Conservation (phyloP, 2,329 filamentous ascomycete species). For the Cladosporium velox region DNA sequence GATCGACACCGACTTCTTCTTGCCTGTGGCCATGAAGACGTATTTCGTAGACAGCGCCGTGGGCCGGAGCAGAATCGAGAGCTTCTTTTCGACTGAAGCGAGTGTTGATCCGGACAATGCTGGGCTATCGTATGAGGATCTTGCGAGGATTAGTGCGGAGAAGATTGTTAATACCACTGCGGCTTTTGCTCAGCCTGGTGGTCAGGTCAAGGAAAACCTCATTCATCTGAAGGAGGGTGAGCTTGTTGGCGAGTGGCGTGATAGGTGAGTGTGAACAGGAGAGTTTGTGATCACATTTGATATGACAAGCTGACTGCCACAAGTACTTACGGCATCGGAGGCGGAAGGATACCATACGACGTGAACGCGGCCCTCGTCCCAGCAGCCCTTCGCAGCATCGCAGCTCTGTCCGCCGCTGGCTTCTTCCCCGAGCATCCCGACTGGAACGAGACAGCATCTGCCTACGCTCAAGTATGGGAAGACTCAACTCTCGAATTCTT, state of each 20-base stretch:
- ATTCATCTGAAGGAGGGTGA: constrained; percentile 59
- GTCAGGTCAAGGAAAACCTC: constrained; percentile 56
- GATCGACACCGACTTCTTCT: constrained; percentile 64
- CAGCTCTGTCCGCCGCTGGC: constrained; percentile 51
- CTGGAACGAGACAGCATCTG: constrained; percentile 50
- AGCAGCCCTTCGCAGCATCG: constrained; percentile 61
- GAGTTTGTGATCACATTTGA: neutral
- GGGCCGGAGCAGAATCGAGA: constrained; percentile 42
- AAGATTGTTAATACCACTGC: constrained; percentile 60
- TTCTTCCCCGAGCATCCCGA: constrained; percentile 54
- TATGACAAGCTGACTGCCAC: neutral
- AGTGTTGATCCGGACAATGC: constrained; percentile 54
- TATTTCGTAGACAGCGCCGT: constrained; percentile 57
- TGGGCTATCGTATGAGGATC: constrained; percentile 55
- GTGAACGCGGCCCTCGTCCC: constrained; percentile 66
- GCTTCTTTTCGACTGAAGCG: constrained; percentile 48
- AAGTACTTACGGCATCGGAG: constrained; percentile 58
- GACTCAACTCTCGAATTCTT: constrained; percentile 62
- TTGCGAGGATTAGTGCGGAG: constrained; percentile 56
- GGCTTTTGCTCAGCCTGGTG: constrained; percentile 51
- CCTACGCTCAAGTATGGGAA: constrained; percentile 64
- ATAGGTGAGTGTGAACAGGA: constrained; percentile 41
- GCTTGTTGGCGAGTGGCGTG: constrained; percentile 64
- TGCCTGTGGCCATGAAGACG: constrained; percentile 59
- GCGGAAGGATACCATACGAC: constrained; percentile 64